Percentiles rank a stretch among this genome's conserved stretches.
These are phyloP conservation scores for Backusella macrospora DNA, from an alignment of 192 early-diverging fungal species.

Conservation along the genomic window DNA sequence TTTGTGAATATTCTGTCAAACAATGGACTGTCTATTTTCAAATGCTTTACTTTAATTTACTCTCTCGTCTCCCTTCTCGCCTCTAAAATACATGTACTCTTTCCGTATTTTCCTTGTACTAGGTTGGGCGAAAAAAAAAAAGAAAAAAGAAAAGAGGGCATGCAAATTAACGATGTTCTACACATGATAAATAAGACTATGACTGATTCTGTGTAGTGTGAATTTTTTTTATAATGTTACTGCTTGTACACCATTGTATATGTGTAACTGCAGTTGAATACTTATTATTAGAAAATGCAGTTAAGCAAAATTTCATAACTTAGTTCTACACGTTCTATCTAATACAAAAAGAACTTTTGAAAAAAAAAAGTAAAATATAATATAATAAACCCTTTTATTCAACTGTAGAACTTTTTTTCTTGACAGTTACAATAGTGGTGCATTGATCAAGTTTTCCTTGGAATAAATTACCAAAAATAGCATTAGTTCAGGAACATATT, in stretches of 20 bases:
- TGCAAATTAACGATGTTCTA: too few species aligned
- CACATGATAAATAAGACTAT: neutral
- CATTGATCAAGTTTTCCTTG: neutral
- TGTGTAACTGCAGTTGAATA: neutral
- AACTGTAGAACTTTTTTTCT: neutral
- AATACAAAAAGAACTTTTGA: neutral
- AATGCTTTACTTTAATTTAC: too few species aligned
- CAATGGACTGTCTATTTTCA: too few species aligned
- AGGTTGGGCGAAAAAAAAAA: too few species aligned
- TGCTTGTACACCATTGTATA: neutral
- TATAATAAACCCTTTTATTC: neutral
- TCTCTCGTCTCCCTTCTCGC: too few species aligned
- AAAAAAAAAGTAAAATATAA: neutral
- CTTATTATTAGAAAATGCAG: neutral
- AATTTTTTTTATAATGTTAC: slow-evolving; percentile 3
- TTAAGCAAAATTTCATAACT: neutral
- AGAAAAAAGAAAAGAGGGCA: too few species aligned
- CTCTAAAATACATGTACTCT: too few species aligned
- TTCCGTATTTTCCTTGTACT: too few species aligned
- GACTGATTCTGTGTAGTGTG: neutral
- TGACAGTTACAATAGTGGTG: neutral
- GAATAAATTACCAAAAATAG: slow-evolving; percentile 1
- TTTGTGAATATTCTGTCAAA: too few species aligned
- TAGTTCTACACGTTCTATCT: neutral
- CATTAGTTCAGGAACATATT: neutral